phyloP scores from a whole-genome alignment of 2,329 filamentous ascomycete species.

The Hymenoscyphus scutula region DNA sequence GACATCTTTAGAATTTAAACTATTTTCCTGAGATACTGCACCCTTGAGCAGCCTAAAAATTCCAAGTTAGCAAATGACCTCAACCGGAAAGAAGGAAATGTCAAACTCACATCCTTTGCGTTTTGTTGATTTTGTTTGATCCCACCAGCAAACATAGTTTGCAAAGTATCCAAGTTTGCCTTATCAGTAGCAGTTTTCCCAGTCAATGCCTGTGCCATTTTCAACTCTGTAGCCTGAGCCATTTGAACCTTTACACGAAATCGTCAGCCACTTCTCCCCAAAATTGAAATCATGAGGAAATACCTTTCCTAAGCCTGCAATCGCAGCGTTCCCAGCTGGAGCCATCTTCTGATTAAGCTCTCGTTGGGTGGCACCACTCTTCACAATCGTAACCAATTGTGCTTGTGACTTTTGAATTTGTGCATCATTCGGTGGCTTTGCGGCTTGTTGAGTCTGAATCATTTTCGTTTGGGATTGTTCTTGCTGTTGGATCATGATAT shows the following conservation, averaged over 20 bases:
- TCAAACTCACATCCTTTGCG: constrained; percentile 19
- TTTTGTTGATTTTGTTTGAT: constrained; percentile 25
- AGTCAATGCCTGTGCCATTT: constrained; percentile 18
- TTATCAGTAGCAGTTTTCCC: constrained; percentile 16
- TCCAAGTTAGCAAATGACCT: not conserved
- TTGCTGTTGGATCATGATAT: constrained; percentile 22
- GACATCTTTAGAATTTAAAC: not conserved
- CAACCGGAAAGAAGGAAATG: not conserved
- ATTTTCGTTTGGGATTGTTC: constrained; percentile 18
- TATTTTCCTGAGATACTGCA: not conserved
- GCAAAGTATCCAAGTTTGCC: constrained; percentile 12
- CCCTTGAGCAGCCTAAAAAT: not conserved
- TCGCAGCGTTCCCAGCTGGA: constrained; percentile 15
- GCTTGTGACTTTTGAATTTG: constrained; percentile 14
- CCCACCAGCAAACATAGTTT: constrained; percentile 18
- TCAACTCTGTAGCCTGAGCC: constrained; percentile 19
- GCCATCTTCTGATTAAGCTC: constrained; percentile 20
- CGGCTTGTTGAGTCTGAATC: constrained; percentile 12
- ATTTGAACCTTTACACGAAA: constrained; percentile 14
- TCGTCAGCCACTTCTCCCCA: not conserved
- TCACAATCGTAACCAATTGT: constrained; percentile 22
- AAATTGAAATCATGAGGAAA: not conserved
- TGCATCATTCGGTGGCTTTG: not conserved
- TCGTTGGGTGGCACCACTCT: constrained; percentile 15
- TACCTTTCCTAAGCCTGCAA: constrained; percentile 18